Evolutionary conservation across 495 filamentous ascomycete species (phyloP).

Genomic region (Chaetomium tenue): DNA sequence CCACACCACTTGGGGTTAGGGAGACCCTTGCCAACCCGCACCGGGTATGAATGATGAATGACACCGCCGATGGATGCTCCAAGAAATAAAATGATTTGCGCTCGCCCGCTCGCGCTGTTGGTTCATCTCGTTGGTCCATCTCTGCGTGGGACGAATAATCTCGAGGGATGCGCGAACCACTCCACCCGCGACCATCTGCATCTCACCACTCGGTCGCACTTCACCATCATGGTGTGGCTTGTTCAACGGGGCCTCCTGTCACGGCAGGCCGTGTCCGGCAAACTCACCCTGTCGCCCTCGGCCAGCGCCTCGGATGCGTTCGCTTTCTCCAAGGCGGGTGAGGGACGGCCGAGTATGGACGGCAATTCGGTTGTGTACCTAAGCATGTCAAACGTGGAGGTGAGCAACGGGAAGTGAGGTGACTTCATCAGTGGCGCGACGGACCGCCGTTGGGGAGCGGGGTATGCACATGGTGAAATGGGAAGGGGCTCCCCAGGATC

Average conservation of each 20-base stretch:
- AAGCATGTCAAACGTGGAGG: background rate
- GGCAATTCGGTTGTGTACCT: background rate
- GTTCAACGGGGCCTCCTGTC: constrained; percentile 15
- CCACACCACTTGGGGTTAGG: constrained; percentile 7
- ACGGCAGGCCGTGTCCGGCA: constrained; percentile 22
- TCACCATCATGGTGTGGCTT: constrained; percentile 3
- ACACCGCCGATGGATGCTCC: background rate
- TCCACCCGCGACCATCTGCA: constrained; percentile 10
- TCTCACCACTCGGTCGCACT: constrained; percentile 13
- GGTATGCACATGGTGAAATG: constrained; percentile 25
- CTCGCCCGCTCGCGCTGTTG: constrained; percentile 2
- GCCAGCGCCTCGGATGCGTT: constrained; percentile 3
- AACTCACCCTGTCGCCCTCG: constrained; percentile 5
- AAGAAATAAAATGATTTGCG: background rate
- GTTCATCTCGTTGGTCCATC: background rate
- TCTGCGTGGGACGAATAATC: constrained; percentile 14
- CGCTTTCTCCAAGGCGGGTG: background rate
- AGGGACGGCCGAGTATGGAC: background rate
- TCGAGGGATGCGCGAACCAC: constrained; percentile 6
- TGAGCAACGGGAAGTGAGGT: background rate
- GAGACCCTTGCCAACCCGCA: background rate
- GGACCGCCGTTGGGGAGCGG: constrained; percentile 19
- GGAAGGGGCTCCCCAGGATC: constrained; percentile 22
- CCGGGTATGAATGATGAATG: background rate
- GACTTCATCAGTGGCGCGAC: constrained; percentile 16